phyloP scores from a whole-genome alignment of 768 basidiomycete genomes.

The Macrocybe gigantea region DNA sequence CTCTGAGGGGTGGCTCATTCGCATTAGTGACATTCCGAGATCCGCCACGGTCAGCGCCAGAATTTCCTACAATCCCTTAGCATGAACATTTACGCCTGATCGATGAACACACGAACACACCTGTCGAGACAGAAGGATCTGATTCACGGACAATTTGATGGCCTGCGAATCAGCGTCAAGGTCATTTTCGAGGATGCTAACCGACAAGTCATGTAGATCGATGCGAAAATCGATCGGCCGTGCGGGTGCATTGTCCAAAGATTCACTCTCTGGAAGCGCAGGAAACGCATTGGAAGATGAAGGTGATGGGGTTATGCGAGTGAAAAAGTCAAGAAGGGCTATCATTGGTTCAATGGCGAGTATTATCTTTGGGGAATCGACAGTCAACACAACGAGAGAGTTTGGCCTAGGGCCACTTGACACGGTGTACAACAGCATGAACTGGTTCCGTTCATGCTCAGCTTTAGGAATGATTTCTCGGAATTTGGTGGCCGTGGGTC shows the following conservation, averaged over 20 bases:
- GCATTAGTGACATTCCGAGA: conserved; percentile 90
- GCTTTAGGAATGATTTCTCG: conserved; percentile 94
- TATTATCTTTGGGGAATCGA: conserved; percentile 91
- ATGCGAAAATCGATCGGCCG: conserved; percentile 58
- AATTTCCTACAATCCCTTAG: conserved; percentile 47
- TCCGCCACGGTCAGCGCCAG: conserved; percentile 73
- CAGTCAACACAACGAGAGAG: conserved; percentile 74
- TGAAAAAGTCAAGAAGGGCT: conserved; percentile 82
- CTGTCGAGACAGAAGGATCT: conserved; percentile 89
- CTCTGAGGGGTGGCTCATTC: conserved; percentile 81
- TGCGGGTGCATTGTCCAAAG: background rate
- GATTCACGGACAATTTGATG: conserved; percentile 77
- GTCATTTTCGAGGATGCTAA: conserved; percentile 86
- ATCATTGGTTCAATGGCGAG: conserved; percentile 91
- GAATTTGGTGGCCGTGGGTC: conserved; percentile 77
- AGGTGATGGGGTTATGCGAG: conserved; percentile 30
- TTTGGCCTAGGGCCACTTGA: conserved; percentile 52
- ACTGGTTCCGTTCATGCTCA: conserved; percentile 81
- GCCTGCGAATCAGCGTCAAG: conserved; percentile 74
- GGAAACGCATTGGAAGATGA: background rate
- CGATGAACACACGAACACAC: conserved; percentile 38
- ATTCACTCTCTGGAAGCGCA: background rate
- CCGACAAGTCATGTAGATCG: conserved; percentile 85
- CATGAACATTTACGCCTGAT: background rate
- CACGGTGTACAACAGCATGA: conserved; percentile 87